phyloP scores from a whole-genome alignment of 192 early-diverging fungal species.

The Paraglomus occultum region DNA sequence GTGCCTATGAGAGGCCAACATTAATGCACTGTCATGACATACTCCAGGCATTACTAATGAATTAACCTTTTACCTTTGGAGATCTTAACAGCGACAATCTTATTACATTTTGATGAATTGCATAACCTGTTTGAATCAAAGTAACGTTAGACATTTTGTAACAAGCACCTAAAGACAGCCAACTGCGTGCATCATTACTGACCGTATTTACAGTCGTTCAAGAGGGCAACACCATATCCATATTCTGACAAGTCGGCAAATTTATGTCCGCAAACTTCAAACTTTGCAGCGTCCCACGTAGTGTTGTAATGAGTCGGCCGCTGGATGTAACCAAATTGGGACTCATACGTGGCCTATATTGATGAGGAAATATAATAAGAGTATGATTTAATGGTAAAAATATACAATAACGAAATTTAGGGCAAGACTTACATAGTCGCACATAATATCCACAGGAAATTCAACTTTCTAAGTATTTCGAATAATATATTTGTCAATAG shows the following conservation, averaged over 20 bases:
- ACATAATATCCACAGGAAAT: slow-evolving; percentile 82
- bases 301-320: slow-evolving; percentile 97
- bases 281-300: slow-evolving; percentile 86
- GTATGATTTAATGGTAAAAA: neutral
- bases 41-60: neutral
- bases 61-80: slow-evolving; percentile 60
- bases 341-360: slow-evolving; percentile 88
- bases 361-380: slow-evolving; percentile 2
- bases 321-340: slow-evolving; percentile 89
- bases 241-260: slow-evolving; percentile 96
- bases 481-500: neutral
- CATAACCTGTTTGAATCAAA: slow-evolving; percentile 49
- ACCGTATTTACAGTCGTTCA: slow-evolving; percentile 97
- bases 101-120: slow-evolving; percentile 78
- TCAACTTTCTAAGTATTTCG: slow-evolving; percentile 74
- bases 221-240: slow-evolving; percentile 90
- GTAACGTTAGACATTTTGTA: neutral
- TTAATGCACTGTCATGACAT: slow-evolving; percentile 1
- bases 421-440: slow-evolving; percentile 50
- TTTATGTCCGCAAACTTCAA: slow-evolving; percentile 97
- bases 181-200: neutral
- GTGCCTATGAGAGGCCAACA: slow-evolving; percentile 32
- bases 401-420: neutral
- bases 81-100: slow-evolving; percentile 83
- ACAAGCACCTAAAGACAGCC: neutral